Base-by-base conservation (phyloP, 371 early-diverging fungal genomes). In the Capniomyces stellatus region DNA sequence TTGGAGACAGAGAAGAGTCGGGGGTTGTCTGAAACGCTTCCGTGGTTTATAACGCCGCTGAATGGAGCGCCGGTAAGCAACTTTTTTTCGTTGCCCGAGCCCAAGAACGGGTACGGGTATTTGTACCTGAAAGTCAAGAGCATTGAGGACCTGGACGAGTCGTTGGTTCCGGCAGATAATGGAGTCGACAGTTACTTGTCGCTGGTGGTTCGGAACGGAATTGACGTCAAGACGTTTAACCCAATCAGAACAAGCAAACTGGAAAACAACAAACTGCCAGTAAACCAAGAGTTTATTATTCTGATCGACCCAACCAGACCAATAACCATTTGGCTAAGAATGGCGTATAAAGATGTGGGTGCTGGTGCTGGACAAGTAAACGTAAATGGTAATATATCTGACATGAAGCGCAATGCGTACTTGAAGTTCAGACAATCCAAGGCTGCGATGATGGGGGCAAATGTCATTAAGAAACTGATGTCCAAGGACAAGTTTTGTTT, bases 151-250 rank as follows among this genome's bases (percentile, higher is more conserved):
- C 22, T 28, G 4, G 43, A 28, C 10, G 43, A 52, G 18, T 41
- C 23, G 15, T 28, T 18, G 2, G 29, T 10, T 46, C 6, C 46
- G 15, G 18, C 29, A 4, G 18, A 46, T 18, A 46, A 10, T 46
- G 29, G 46, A 6, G 46, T 10, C 18, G 35, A 6, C 15, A 15
- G 35, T 15, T 10, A 35, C 10, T 18, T 46, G 28, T 46, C 56
- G 46, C 60, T 67, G 59, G 69, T 67, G 22, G 64, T 67, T 40
- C 66, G 68, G 56, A 67, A 67, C n/a, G 68, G 68, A 30, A 60
- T 68, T 31, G 67, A 67, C 43, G 60, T 68, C 2, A 51, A 60
- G 54, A 58, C 59, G 1, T 64, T 63, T n/a, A 60, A 54, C 23
- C 63, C 63, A 0, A 61, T 67, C 25, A 54, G 58, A 3, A 60